These are phyloP conservation scores for Cladosporium sp. DNA, from an alignment of 2,329 filamentous ascomycete genomes.

Conservation along the genomic window DNA sequence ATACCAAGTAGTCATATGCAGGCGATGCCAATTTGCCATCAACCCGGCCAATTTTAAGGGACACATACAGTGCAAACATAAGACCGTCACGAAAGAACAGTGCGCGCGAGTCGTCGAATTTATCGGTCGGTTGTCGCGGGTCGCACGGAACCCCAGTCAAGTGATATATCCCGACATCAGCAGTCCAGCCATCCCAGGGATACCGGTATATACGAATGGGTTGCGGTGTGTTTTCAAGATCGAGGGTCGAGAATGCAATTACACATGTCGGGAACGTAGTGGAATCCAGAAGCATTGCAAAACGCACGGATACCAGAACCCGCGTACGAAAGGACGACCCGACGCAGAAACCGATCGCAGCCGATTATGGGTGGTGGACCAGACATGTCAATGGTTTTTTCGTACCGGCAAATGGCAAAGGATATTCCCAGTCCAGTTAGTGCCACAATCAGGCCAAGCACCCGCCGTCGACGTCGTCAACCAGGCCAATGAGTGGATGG, in stretches of 20 bases:
- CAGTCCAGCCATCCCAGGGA: neutral
- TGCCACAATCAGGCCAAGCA: neutral
- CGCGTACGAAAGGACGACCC: neutral
- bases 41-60: no score
- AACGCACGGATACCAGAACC: neutral
- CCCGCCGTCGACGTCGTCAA: neutral
- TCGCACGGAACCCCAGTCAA: neutral
- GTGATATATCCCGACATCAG: neutral
- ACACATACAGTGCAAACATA: neutral
- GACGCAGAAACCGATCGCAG: neutral
- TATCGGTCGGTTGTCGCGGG: neutral
- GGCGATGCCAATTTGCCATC: neutral
- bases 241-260: neutral
- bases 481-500: constrained; percentile 5
- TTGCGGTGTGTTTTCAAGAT: neutral
- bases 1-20: neutral
- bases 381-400: neutral
- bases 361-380: neutral
- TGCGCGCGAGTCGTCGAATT: neutral
- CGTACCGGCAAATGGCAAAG: neutral
- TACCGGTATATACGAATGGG: neutral
- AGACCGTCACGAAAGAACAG: neutral
- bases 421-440: neutral
- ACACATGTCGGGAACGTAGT: constrained; percentile 1
- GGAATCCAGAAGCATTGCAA: neutral